Evolutionary conservation across 306 rosid genomes (phyloP), one percentile per base, ranked within the genome.

Genomic region (Dryas alaskensis): DNA sequence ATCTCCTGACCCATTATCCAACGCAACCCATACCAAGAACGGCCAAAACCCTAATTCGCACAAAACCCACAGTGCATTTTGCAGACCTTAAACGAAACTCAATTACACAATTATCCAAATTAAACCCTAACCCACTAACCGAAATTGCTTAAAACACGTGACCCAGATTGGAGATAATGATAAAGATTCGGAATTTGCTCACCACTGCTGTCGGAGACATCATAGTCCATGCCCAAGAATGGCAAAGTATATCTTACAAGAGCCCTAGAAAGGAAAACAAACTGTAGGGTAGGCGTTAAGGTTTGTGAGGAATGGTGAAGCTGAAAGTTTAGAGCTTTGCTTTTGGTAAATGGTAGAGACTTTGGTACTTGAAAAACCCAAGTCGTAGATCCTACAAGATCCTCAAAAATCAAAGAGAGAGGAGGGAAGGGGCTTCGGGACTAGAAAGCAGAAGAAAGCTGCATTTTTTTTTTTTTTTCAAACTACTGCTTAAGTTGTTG

Each of bases 201-300:
- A 90, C 90, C 85, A 60, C 79, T 54, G 75, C 52, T 46, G 52
- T 80, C 64, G 59, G 79, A 67, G 62, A 48, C 49, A 69, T 54
- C 74, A 45, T 51, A 77, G 77, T 77, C 80, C 86, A 83, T 67
- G 39, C 64, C 76, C 53, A 61, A 46, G n/a, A 55, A n/a, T 8
- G 62, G 48, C 22, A 14, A 64, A 52, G 27, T 54, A 31, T 22
- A 59, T 45, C 65, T 57, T 49, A 3, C 19, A 27, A 6, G 45
- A 17, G 7, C 69, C 69, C 52, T 65, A 65, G 63, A 68, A 59
- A 49, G 10, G 12, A 16, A 47, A 49, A 48, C 22, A 46, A 50
- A 73, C 19, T 13, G 39, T 49, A 69, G 59, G 66, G 54, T 49
- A 69, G 59, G 66, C 44, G 55, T 9, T 57, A 3, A 16, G n/a